Conservation (phyloP, 257 asterid species). For the Gardenia jasminoides region DNA sequence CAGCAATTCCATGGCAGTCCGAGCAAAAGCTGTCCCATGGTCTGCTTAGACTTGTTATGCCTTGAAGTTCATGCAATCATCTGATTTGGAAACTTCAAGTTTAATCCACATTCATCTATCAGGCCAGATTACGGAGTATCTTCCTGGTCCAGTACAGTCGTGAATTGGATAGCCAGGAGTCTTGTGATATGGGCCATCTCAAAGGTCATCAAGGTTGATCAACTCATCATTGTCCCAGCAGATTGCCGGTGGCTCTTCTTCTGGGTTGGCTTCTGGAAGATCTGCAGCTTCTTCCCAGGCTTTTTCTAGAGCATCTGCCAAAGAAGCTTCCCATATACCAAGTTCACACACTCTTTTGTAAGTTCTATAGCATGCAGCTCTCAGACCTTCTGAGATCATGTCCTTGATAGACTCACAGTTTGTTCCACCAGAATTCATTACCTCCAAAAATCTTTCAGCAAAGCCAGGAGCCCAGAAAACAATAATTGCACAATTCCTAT, state of each 20-base stretch:
- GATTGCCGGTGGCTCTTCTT: conserved; percentile 41
- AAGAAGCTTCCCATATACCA: conserved; percentile 52
- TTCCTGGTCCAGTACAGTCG: neutral
- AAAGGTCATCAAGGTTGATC: conserved; percentile 72
- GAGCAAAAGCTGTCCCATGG: neutral
- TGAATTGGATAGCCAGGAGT: neutral
- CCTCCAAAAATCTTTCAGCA: conserved; percentile 47
- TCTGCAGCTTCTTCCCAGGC: conserved; percentile 46
- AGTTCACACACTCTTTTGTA: conserved; percentile 54
- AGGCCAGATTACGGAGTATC: too few relatives aligned
- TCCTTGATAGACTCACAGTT: conserved; percentile 34
- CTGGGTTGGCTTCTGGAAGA: conserved; percentile 29
- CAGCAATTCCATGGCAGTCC: neutral
- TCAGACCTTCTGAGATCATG: conserved; percentile 58
- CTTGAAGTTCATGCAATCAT: too few relatives aligned
- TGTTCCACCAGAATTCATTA: conserved; percentile 49
- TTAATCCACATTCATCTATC: too few relatives aligned
- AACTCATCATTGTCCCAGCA: conserved; percentile 63
- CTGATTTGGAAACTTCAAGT: too few relatives aligned
- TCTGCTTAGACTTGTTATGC: neutral
- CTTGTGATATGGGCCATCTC: conserved; percentile 8
- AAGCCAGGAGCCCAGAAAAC: conserved; percentile 56
- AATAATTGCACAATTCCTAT: conserved; percentile 68
- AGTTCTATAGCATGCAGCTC: conserved; percentile 57
- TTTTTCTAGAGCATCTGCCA: conserved; percentile 64